These are phyloP conservation scores for Termitomyces sp. DNA, from an alignment of 768 basidiomycete species.

Conservation along the genomic window DNA sequence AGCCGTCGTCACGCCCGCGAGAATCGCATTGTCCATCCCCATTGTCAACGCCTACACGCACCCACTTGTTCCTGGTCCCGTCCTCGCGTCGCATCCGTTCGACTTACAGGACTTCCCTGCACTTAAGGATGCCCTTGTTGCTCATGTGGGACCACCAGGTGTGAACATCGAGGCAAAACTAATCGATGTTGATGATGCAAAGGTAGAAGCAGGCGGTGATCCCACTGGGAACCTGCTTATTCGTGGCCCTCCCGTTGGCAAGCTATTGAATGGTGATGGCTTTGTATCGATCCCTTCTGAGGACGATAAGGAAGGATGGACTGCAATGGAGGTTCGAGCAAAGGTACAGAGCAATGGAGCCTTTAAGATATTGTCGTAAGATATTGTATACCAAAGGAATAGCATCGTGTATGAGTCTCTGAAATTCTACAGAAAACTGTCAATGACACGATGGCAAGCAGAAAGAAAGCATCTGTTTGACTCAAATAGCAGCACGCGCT, in stretches of 20 bases:
- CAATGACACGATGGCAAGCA: too few species aligned
- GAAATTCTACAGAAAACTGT: background rate
- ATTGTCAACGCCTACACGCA: slow-evolving; percentile 63
- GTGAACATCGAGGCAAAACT: slow-evolving; percentile 84
- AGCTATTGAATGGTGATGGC: slow-evolving; percentile 39
- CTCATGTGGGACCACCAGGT: slow-evolving; percentile 75
- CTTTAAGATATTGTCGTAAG: slow-evolving; percentile 38
- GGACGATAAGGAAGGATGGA: slow-evolving; percentile 42
- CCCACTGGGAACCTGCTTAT: slow-evolving; percentile 60
- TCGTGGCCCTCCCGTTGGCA: slow-evolving; percentile 74
- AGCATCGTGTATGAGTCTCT: background rate
- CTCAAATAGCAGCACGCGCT: slow-evolving; percentile 9
- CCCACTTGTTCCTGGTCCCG: slow-evolving; percentile 66
- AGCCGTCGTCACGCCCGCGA: slow-evolving; percentile 53
- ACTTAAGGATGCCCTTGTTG: slow-evolving; percentile 27
- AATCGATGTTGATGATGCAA: slow-evolving; percentile 60
- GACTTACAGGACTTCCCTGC: slow-evolving; percentile 75
- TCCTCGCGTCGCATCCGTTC: slow-evolving; percentile 79
- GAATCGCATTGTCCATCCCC: slow-evolving; percentile 76
- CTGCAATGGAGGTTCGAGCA: slow-evolving; percentile 38
- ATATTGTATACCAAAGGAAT: background rate
- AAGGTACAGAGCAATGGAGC: slow-evolving; percentile 66
- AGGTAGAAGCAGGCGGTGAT: slow-evolving; percentile 63
- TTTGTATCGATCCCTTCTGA: slow-evolving; percentile 32
- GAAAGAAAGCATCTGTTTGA: background rate